A percentile compares a stretch with the other conserved stretches of the same genome.
These are phyloP conservation scores for Litchi chinensis DNA, from an alignment of 345 rosid species.

Conservation along the genomic window DNA sequence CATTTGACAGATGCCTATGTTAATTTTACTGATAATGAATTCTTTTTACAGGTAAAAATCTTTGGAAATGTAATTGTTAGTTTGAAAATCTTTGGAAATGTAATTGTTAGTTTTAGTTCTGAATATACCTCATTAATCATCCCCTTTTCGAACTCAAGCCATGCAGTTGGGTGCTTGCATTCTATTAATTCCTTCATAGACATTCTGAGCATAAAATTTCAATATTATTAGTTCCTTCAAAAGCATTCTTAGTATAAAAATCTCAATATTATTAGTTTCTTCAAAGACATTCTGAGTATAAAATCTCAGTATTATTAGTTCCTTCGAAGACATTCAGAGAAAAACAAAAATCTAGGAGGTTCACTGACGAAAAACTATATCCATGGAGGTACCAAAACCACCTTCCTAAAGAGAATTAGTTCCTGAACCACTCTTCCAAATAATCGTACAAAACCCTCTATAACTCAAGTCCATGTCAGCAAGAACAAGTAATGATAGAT, in stretches of 20 bases:
- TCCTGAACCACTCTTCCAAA: not conserved
- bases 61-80: not conserved
- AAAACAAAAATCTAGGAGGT: not conserved
- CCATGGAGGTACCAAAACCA: not conserved
- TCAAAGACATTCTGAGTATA: conserved; percentile 70
- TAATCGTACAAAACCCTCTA: not conserved
- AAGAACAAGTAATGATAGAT: not conserved
- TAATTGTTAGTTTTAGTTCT: not conserved
- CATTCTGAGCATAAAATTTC: conserved; percentile 58
- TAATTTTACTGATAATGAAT: not conserved
- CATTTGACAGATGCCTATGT: not conserved
- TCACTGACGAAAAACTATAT: not conserved
- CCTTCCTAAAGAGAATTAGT: too few species aligned
- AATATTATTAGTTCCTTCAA: conserved; percentile 24
- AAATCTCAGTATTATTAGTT: conserved; percentile 28
- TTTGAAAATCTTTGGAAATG: not conserved
- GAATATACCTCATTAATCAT: conserved; percentile 70
- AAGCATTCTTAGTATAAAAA: too few species aligned
- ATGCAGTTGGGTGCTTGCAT: conserved; percentile 81
- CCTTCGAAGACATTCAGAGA: not conserved
- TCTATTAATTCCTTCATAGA: conserved; percentile 72
- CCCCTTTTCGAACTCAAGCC: conserved; percentile 93
- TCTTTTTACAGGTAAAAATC: not conserved
- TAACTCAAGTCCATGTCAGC: not conserved
- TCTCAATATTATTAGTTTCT: conserved; percentile 42